A percentile compares a stretch with the other conserved stretches of the same genome.
phyloP scores from a whole-genome alignment of 306 rosid genomes.

The Sindora glabra region DNA sequence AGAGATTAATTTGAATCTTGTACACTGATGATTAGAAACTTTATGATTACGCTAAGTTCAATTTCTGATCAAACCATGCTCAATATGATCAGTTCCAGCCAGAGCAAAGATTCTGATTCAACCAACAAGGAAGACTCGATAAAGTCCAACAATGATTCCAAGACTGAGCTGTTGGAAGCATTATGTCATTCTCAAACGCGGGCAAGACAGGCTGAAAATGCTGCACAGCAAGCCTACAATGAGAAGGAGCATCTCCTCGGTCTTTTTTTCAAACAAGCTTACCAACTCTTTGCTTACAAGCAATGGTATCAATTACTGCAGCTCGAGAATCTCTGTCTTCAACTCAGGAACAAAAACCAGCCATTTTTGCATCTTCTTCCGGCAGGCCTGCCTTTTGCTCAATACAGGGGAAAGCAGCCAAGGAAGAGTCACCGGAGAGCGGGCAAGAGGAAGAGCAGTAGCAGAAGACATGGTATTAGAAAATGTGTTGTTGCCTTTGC shows the following conservation, averaged over 20 bases:
- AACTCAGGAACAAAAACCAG: slow-evolving; percentile 49
- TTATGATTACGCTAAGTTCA: slow-evolving; percentile 3
- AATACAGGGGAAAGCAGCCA: slow-evolving; percentile 25
- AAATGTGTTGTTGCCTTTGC: slow-evolving; percentile 49
- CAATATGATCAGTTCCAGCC: slow-evolving; percentile 16
- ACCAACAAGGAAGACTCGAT: slow-evolving; percentile 16
- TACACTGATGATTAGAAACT: background rate
- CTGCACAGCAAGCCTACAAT: slow-evolving; percentile 61
- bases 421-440: slow-evolving; percentile 31
- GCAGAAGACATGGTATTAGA: slow-evolving; percentile 28
- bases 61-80: slow-evolving; percentile 2
- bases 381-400: slow-evolving; percentile 36
- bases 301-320: slow-evolving; percentile 82
- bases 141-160: slow-evolving; percentile 25
- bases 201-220: slow-evolving; percentile 86
- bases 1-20: background rate
- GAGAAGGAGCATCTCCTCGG: slow-evolving; percentile 80
- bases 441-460: slow-evolving; percentile 27
- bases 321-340: slow-evolving; percentile 73
- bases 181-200: slow-evolving; percentile 85
- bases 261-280: slow-evolving; percentile 76
- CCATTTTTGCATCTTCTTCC: slow-evolving; percentile 41
- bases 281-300: slow-evolving; percentile 78
- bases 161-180: slow-evolving; percentile 74
- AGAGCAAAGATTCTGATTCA: slow-evolving; percentile 33